phyloP scores from a whole-genome alignment of 371 early-diverging fungal genomes.

The Capillidium heterosporum region DNA sequence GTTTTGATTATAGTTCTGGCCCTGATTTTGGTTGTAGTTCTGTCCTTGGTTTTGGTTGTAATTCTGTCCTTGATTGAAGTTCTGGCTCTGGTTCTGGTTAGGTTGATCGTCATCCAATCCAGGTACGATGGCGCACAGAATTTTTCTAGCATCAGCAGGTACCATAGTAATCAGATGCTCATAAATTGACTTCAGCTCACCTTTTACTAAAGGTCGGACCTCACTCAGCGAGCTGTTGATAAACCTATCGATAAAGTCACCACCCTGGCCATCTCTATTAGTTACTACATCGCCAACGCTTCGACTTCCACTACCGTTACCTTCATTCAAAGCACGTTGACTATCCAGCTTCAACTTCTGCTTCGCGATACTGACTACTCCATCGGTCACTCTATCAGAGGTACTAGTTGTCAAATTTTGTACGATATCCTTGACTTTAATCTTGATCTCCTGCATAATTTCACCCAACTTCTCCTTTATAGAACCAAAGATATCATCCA shows the following conservation, averaged over 20 bases:
- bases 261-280: background rate
- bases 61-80: background rate
- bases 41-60: background rate
- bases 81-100: background rate
- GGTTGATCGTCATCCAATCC: background rate
- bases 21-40: background rate
- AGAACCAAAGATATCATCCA: background rate
- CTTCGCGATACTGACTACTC: constrained; percentile 1
- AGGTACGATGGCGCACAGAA: constrained; percentile 1
- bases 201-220: background rate
- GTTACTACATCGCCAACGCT: background rate
- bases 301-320: background rate
- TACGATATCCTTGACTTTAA: background rate
- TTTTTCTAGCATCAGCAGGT: constrained; percentile 3
- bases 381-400: constrained; percentile 1
- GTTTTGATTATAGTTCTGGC: background rate
- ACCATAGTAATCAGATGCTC: background rate
- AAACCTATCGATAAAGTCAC: constrained; percentile 6
- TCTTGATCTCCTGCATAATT: background rate
- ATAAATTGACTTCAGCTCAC: constrained; percentile 1
- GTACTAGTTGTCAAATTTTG: background rate
- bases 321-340: background rate
- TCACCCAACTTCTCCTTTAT: background rate
- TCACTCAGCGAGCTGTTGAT: background rate
- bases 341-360: background rate